These are phyloP conservation scores for Fusarium sp. DNA, from an alignment of 2,329 filamentous ascomycete species.

Conservation along the genomic window DNA sequence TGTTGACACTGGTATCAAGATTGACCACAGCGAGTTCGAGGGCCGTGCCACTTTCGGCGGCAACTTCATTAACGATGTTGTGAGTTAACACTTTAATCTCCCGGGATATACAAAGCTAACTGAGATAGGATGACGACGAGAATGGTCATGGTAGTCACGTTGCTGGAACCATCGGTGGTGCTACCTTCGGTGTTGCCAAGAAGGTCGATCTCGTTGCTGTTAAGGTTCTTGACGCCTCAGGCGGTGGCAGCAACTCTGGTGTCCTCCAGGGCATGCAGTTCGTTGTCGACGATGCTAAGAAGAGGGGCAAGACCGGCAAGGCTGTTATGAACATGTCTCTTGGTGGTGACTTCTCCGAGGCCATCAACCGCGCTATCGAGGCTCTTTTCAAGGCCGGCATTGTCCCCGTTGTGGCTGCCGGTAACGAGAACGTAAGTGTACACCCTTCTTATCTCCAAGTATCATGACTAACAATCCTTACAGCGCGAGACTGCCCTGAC, in stretches of 20 bases:
- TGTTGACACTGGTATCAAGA: conserved; percentile 73
- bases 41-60: conserved; percentile 66
- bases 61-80: conserved; percentile 63
- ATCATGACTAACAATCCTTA: conserved; percentile 21
- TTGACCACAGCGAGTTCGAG: conserved; percentile 67
- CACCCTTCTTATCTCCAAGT: background rate
- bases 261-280: conserved; percentile 72
- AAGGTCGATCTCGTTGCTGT: conserved; percentile 64
- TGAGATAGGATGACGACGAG: conserved; percentile 61
- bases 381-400: conserved; percentile 63
- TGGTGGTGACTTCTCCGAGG: conserved; percentile 61
- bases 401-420: conserved; percentile 70
- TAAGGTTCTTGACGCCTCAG: conserved; percentile 68
- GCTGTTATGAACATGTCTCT: conserved; percentile 75
- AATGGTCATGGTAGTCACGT: conserved; percentile 76
- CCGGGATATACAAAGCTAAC: conserved; percentile 2
- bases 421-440: conserved; percentile 64
- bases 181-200: conserved; percentile 70
- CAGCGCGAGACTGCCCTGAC: conserved; percentile 62
- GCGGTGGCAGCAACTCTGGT: conserved; percentile 53
- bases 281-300: conserved; percentile 61
- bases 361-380: conserved; percentile 68
- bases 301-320: conserved; percentile 61
- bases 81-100: conserved; percentile 50
- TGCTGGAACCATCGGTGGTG: conserved; percentile 70